Evolutionary conservation across 108 stramenopile genomes (phyloP), one percentile per base, ranked within the genome.

Genomic region (Cyclostephanos tholiformis): DNA sequence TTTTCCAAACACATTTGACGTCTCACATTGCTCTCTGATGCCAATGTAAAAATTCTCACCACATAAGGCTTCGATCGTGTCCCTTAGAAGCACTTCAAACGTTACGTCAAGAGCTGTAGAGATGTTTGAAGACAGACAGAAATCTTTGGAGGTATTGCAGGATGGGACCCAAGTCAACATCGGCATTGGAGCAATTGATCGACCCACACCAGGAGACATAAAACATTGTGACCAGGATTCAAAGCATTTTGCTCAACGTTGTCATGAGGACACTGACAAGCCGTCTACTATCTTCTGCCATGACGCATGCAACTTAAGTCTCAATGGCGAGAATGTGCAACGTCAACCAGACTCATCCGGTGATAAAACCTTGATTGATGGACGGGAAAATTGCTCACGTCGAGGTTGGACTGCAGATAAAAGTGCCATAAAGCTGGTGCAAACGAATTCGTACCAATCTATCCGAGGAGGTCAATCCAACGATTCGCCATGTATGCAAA

Each of bases 401-500:
- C 23, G 19, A 53, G 52, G 8, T 51, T 17, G 50, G 50, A 20
- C 6, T 51, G 20, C 50, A 51, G 56, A 57, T 26, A 12, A 8
- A 2, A 26, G 12, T 30, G 25, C 25, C 13, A 30, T 9, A 32
- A 13, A 29, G 57, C 57, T 30, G 29, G 29, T 9, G 35, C 19
- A 27, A 20, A 38, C 36, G 20, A 39, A 39, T 60, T 32, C 26
- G 32, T n/a, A 2, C 14, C 59, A 39, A 38, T 36, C 59, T 35
- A 60, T 35, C 35, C 59, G 20, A 39, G 39, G 51, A 23, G 49
- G 20, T 20, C 9, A 12, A 22, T 57, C 48, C 10, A 10, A 26
- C 43, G 51, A 67, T 38, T 29, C 27, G 20, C 56, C 65, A n/a
- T 52, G 53, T 27, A 41, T 68, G n/a, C 66, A 66, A 14, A 61